Base-by-base conservation (phyloP, 2,329 filamentous ascomycete species). In the Exophiala bonariae region DNA sequence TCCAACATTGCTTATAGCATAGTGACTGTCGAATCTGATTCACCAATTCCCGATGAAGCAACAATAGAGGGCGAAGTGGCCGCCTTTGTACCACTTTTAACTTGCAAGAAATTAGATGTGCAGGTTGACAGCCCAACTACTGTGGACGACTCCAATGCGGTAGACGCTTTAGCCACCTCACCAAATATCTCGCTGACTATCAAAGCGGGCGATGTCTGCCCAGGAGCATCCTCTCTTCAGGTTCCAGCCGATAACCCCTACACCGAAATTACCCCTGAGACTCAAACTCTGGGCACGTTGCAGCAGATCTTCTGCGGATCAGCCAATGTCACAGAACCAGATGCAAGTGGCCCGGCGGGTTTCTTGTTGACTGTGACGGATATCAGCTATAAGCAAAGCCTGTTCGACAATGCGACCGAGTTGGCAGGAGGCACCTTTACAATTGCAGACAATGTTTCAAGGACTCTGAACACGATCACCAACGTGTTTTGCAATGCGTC, bases 401-500 rank as follows among this genome's bases (percentile, higher is more conserved):
- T 57, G 7, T 53, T 55, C 26, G 50, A 51, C 33, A 56, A 56
- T 19, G 51, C 53, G 10, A 52, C 49, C 10, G 47, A 51, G 32
- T 33, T 52, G 9, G 56, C 53, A 19, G 52, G 52, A 8, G 56
- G 54, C 10, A 36, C 52, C 3, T 55, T 55, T 18, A 49, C 49
- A 8, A 56, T 59, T 38, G 56, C 56, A 4, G 48, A 46, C 26
- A 47, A 48, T 23, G 51, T 56, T 18, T 57, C 55, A 4, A 51
- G 56, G 32, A 55, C 49, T 3, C 38, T 59, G 3, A 49, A 39
- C 17, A 55, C 46, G 17, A 50, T 58, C 26, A 51, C 44, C 16
- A 58, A 54, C 26, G 50, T 59, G n/a, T 47, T 59, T 33, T 59
- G 57, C 41, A 44, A 30, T 18, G 38, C 57, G 16, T 50, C 54